Base-by-base conservation (phyloP, 2,329 filamentous ascomycete species). In the Cordyceps militaris region DNA sequence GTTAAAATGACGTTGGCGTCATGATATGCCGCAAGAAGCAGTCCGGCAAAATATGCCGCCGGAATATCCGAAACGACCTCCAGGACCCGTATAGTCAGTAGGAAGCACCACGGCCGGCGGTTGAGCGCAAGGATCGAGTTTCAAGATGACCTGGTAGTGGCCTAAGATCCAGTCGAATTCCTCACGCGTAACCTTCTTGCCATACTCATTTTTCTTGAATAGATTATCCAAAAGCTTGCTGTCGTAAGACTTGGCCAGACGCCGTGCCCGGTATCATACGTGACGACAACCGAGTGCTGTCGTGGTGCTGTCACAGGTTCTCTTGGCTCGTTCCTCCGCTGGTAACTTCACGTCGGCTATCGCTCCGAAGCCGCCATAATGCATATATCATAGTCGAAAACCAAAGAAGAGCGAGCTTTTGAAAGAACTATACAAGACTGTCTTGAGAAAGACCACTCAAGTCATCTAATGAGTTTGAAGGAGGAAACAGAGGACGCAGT, bases 191-290 rank as follows among this genome's bases (percentile, higher is more conserved):
- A 43, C 23, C 14, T 40, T 32, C 7, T 26, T 7, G 4, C 56
- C 56, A 8, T 30, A 32, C 10, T 42, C 34, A 5, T 58, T 53
- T 3, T 46, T 51, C 14, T 48, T 32, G 5, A 58, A n/a, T 10
- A 58, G n/a, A 26, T 58, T 43, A 9, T 26, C 9, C 56, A 49
- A 58, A n/a, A 58, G 34, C 34, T 49, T 58, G 34, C 56, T 54
- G 24, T 58, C 56, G 26, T 48, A 28, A 3, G 19, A 16, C 3
- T 42, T 42, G 21, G 4, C 16, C 14, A n/a, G 4, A 49, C 34
- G 7, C 49, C 40, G 43, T 54, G 43, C 13, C 43, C 14, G 2
- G 50, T 54, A 16, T 58, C 49, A 8, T 58, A 58, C 21, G 21
- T 43, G 42, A 19, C 50, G 28, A 38, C 49, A 58, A n/a, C 56